Percentiles rank a stretch among this genome's conserved stretches.
Evolutionary conservation across 176 grass and related monocot species (phyloP).

Genomic region (Canna indica): DNA sequence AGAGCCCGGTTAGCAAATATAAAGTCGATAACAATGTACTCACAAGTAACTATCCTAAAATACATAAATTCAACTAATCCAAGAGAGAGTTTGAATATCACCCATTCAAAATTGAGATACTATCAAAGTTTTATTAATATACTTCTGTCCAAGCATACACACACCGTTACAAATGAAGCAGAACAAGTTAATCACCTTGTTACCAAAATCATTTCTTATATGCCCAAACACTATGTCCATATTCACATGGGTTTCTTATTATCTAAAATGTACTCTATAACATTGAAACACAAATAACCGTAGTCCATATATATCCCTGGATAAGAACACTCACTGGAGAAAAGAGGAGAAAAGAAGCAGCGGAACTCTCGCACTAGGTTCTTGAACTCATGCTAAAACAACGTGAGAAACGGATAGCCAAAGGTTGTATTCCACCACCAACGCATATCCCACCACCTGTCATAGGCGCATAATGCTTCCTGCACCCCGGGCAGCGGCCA

Average conservation of each 20-base stretch:
- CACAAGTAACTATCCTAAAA: no score
- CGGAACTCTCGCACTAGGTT: slow-evolving; percentile 31
- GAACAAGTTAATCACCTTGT: neutral
- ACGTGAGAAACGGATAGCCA: slow-evolving; percentile 34
- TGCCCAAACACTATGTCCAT: slow-evolving; percentile 39
- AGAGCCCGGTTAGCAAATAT: no score
- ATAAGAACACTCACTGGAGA: slow-evolving; percentile 23
- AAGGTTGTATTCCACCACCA: slow-evolving; percentile 29
- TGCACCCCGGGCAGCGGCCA: slow-evolving; percentile 84
- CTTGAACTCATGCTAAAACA: slow-evolving; percentile 82
- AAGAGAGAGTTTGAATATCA: neutral
- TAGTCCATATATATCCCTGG: slow-evolving; percentile 15
- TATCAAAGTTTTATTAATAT: neutral
- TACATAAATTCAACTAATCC: neutral
- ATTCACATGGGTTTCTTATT: slow-evolving; percentile 62
- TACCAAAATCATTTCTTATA: slow-evolving; percentile 1
- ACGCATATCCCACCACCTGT: slow-evolving; percentile 23
- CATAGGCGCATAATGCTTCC: slow-evolving; percentile 67
- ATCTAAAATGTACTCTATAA: slow-evolving; percentile 11
- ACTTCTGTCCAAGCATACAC: neutral
- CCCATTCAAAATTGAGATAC: neutral
- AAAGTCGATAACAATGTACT: no score
- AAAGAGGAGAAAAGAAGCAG: slow-evolving; percentile 22
- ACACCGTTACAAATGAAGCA: neutral
- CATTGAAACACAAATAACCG: slow-evolving; percentile 30